A percentile compares a stretch with the other conserved stretches of the same genome.
phyloP scores from a whole-genome alignment of 177 flowering plant genomes.

The Vitis hybrid region DNA sequence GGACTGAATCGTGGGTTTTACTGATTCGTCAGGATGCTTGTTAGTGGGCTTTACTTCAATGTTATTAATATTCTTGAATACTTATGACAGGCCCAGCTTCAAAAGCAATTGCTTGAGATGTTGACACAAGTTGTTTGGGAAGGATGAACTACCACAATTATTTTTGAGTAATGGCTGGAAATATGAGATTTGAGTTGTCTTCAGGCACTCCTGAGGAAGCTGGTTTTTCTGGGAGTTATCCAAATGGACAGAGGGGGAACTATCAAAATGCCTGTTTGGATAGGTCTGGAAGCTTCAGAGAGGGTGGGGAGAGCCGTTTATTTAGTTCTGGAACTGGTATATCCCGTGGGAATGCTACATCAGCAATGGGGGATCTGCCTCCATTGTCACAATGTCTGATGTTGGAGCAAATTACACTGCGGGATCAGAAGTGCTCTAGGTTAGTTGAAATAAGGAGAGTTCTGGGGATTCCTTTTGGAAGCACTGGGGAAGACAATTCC shows the following conservation, averaged over 20 bases:
- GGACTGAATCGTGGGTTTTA: too few relatives aligned
- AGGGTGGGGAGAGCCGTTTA: constrained; percentile 42
- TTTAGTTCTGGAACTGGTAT: constrained; percentile 38
- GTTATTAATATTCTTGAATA: too few relatives aligned
- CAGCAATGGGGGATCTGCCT: constrained; percentile 33
- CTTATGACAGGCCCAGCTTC: neutral
- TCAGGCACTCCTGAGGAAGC: constrained; percentile 58
- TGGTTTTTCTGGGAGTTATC: constrained; percentile 43
- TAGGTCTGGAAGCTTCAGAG: constrained; percentile 70
- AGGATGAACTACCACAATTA: constrained; percentile 21
- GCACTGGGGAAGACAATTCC: constrained; percentile 42
- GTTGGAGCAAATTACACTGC: constrained; percentile 52
- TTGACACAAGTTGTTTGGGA: neutral
- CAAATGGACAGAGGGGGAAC: constrained; percentile 56
- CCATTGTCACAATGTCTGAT: constrained; percentile 44
- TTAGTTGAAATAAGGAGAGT: constrained; percentile 58
- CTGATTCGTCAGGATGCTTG: neutral
- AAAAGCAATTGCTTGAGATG: neutral
- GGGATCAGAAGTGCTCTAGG: constrained; percentile 49
- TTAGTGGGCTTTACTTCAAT: too few relatives aligned
- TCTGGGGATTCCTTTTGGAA: constrained; percentile 44
- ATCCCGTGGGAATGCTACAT: constrained; percentile 23
- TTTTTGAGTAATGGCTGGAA: constrained; percentile 55
- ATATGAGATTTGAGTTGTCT: constrained; percentile 51
- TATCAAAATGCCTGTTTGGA: constrained; percentile 46